phyloP scores from a whole-genome alignment of 177 flowering plant genomes.

The Tripterygium wilfordii region DNA sequence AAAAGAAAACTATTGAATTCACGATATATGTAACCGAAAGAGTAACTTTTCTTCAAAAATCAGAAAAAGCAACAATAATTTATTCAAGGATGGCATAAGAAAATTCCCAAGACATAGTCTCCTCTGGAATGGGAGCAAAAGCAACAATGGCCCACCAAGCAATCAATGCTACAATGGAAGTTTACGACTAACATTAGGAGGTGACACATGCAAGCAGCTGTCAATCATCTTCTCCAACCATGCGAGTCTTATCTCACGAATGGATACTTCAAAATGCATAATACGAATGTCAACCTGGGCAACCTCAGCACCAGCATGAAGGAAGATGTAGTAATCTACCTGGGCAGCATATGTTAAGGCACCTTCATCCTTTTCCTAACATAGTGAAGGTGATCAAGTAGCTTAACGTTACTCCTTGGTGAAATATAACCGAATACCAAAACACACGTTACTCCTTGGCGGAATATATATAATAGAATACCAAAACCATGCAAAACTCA shows the following conservation, averaged over 20 bases:
- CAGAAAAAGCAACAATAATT: too few relatives aligned
- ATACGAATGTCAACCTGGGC: constrained; percentile 57
- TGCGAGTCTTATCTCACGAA: constrained; percentile 59
- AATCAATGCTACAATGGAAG: too few relatives aligned
- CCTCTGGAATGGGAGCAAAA: too few relatives aligned
- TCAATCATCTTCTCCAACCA: constrained; percentile 61
- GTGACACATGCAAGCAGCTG: constrained; percentile 28
- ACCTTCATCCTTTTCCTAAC: constrained; percentile 48
- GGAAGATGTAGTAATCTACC: constrained; percentile 88
- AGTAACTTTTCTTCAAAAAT: too few relatives aligned
- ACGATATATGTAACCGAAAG: too few relatives aligned
- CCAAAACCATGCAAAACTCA: too few relatives aligned
- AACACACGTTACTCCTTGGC: constrained; percentile 78
- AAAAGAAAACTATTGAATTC: too few relatives aligned
- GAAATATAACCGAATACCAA: constrained; percentile 62
- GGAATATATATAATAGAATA: too few relatives aligned
- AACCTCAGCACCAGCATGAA: constrained; percentile 69
- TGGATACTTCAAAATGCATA: constrained; percentile 62
- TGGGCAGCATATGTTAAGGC: constrained; percentile 52
- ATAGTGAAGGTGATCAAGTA: constrained; percentile 58
- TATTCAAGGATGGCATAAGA: too few relatives aligned
- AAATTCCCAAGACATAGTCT: too few relatives aligned
- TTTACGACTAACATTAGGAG: constrained; percentile 20
- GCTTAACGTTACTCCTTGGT: constrained; percentile 54
- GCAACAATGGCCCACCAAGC: too few relatives aligned